Evolutionary conservation across 139 green algal species (phyloP).

Genomic region (Asterochloris sp.): DNA sequence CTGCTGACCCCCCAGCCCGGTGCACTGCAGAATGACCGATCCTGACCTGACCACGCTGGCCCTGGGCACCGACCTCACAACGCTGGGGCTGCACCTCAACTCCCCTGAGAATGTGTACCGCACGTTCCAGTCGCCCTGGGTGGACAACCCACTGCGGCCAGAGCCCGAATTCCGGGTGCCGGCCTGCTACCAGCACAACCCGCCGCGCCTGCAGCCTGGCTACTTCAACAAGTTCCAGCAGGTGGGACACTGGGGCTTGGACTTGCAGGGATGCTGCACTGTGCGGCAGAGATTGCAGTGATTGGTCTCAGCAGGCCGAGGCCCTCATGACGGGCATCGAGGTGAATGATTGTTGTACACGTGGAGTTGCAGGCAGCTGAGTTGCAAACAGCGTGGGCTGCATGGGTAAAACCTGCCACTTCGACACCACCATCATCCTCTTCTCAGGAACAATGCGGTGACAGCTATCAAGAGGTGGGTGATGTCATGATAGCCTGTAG

Average conservation of each 20-base stretch:
- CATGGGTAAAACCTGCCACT: too few species aligned
- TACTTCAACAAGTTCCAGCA: conserved; percentile 92
- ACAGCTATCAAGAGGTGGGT: too few species aligned
- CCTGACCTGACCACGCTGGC: conserved; percentile 92
- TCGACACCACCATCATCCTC: too few species aligned
- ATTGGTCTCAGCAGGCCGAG: not conserved
- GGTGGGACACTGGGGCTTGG: too few species aligned
- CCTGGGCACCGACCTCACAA: conserved; percentile 94
- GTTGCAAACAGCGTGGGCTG: too few species aligned
- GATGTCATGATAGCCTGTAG: too few species aligned
- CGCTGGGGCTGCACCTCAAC: conserved; percentile 94
- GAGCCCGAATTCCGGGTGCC: conserved; percentile 87
- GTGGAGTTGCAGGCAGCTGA: too few species aligned
- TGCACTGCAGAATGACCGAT: conserved; percentile 66
- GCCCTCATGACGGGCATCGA: too few species aligned
- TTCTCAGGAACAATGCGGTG: too few species aligned
- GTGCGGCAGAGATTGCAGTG: not conserved
- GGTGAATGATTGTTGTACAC: too few species aligned
- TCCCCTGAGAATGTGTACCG: conserved; percentile 72
- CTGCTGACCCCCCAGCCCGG: too few species aligned
- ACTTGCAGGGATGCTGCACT: not conserved
- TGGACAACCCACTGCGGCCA: conserved; percentile 61
- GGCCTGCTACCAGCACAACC: conserved; percentile 78
- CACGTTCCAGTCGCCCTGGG: conserved; percentile 82
- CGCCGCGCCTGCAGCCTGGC: conserved; percentile 73